phyloP scores from a whole-genome alignment of 2,329 filamentous ascomycete species.

The Aaosphaeria arxii region DNA sequence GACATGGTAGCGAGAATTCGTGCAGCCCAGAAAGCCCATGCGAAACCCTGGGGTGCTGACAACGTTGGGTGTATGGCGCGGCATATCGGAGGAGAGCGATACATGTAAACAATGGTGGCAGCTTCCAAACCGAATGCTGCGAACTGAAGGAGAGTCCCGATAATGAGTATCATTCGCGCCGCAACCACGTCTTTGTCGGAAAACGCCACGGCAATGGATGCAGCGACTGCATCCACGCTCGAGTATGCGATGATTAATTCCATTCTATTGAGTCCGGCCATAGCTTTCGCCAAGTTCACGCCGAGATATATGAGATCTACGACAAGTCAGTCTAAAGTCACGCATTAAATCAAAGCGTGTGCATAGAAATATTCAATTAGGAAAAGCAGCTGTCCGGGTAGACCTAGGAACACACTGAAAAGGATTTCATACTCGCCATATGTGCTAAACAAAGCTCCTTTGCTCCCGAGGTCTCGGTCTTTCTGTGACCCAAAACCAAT shows the following conservation, averaged over 20 bases:
- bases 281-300: not conserved
- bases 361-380: not conserved
- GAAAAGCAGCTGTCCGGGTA: no score
- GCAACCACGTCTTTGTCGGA: conserved; percentile 1
- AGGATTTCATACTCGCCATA: not conserved
- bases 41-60: not conserved
- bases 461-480: not conserved
- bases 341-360: not conserved
- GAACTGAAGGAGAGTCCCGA: not conserved
- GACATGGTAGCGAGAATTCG: not conserved
- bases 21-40: not conserved
- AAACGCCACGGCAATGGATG: conserved; percentile 1
- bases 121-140: not conserved
- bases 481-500: not conserved
- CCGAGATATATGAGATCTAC: not conserved
- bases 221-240: not conserved
- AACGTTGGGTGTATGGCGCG: not conserved
- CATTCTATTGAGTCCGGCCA: not conserved
- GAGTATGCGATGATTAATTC: not conserved
- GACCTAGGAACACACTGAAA: not conserved
- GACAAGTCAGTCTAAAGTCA: not conserved
- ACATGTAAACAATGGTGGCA: not conserved
- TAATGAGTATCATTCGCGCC: not conserved
- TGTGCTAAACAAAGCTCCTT: not conserved
- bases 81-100: not conserved